These are phyloP conservation scores for Epichloe festucae DNA, from an alignment of 2,329 filamentous ascomycete species.

Conservation along the genomic window DNA sequence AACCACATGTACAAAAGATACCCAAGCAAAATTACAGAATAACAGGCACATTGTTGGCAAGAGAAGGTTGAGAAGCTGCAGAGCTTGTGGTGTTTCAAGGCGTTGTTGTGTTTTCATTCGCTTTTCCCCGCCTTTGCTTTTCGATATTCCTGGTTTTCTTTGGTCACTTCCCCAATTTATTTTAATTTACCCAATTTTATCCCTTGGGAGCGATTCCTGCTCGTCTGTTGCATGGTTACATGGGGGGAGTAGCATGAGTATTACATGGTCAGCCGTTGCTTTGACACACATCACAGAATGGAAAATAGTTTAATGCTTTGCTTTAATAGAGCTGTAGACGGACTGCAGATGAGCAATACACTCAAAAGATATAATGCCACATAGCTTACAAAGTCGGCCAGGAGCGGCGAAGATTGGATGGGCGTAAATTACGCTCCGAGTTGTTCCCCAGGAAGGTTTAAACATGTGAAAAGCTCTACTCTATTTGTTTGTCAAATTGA, in stretches of 20 bases:
- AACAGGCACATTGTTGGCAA: neutral
- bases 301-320: neutral
- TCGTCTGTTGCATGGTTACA: neutral
- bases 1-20: slow-evolving; percentile 7
- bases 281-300: neutral
- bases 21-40: slow-evolving; percentile 4
- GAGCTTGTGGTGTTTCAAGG: slow-evolving; percentile 5
- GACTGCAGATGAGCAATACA: neutral
- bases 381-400: too few species aligned
- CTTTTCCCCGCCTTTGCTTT: neutral
- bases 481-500: slow-evolving; percentile 12
- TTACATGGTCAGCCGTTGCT: neutral
- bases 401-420: too few species aligned
- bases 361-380: too few species aligned
- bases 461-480: neutral
- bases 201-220: neutral
- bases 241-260: neutral
- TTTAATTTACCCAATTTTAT: neutral
- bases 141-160: neutral
- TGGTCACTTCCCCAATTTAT: neutral
- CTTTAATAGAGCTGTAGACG: neutral
- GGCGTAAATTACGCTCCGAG: too few species aligned
- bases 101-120: neutral
- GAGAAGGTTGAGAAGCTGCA: slow-evolving; percentile 3
- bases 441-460: too few species aligned